Percentiles rank a stretch among this genome's conserved stretches.
These are phyloP conservation scores for Erodium texanum DNA, from an alignment of 441 rosid species.

Conservation along the genomic window DNA sequence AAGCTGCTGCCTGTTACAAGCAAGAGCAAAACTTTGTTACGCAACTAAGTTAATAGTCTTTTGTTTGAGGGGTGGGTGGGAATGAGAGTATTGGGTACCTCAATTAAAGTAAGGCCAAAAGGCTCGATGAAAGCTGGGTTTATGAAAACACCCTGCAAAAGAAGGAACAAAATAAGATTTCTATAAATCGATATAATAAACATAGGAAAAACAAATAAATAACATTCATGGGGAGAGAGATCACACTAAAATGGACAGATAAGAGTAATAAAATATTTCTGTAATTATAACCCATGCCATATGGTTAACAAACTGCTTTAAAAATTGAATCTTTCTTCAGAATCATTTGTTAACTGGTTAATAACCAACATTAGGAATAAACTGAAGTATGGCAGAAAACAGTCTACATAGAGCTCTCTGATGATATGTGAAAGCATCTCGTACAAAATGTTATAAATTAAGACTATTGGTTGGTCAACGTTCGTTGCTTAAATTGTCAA, in stretches of 20 bases:
- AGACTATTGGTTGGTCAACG: background rate
- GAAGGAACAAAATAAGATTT: slow-evolving; percentile 9
- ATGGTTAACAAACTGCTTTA: background rate
- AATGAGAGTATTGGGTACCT: slow-evolving; percentile 34
- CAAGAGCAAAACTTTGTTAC: background rate
- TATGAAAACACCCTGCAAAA: slow-evolving; percentile 75
- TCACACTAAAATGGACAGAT: background rate
- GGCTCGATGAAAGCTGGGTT: slow-evolving; percentile 93
- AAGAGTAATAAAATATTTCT: slow-evolving; percentile 3
- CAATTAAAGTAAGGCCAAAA: slow-evolving; percentile 81
- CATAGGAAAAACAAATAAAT: background rate
- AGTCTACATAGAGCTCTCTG: too few species aligned
- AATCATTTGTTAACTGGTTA: slow-evolving; percentile 19
- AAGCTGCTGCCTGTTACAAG: slow-evolving; percentile 65
- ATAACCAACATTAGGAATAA: background rate
- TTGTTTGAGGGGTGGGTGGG: background rate
- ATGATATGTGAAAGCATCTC: background rate
- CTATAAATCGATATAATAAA: background rate
- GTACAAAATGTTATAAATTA: slow-evolving; percentile 17
- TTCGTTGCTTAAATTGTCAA: background rate
- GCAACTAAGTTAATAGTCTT: background rate
- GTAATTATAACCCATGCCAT: background rate
- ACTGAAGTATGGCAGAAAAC: too few species aligned
- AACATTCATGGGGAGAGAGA: slow-evolving; percentile 11
- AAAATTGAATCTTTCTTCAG: background rate